Percentiles rank a stretch among this genome's conserved stretches.
These are phyloP conservation scores for Pichia scutulata DNA, from an alignment of 805 yeast genomes.

Conservation along the genomic window DNA sequence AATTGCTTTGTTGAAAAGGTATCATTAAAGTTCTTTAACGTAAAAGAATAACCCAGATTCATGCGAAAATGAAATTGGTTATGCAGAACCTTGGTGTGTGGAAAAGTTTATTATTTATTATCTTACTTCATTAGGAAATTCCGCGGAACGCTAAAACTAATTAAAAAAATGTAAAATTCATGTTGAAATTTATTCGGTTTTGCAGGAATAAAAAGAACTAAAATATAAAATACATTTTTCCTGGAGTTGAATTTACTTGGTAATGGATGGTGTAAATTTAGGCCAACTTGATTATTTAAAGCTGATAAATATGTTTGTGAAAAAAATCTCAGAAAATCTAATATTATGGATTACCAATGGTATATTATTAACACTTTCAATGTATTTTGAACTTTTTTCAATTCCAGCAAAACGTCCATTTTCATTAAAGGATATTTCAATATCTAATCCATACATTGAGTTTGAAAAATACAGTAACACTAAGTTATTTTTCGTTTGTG, in stretches of 20 bases:
- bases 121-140: neutral
- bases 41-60: too few species aligned
- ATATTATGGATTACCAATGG: constrained; percentile 6
- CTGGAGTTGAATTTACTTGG: neutral
- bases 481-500: constrained; percentile 28
- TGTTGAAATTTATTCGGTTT: neutral
- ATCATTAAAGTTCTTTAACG: too few species aligned
- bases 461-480: constrained; percentile 29
- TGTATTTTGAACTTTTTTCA: constrained; percentile 20
- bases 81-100: too few species aligned
- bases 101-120: too few species aligned
- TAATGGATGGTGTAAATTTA: neutral
- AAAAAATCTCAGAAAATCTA: constrained; percentile 4
- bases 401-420: constrained; percentile 42
- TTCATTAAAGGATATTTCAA: constrained; percentile 33
- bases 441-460: constrained; percentile 41
- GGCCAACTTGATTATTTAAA: neutral
- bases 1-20: too few species aligned
- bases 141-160: neutral
- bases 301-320: constrained; percentile 3
- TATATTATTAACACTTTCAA: neutral
- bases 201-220: too few species aligned
- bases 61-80: too few species aligned
- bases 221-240: too few species aligned
- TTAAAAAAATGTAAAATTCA: neutral